These are phyloP conservation scores for Fusarium sp. DNA, from an alignment of 2,329 filamentous ascomycete genomes.

Conservation along the genomic window DNA sequence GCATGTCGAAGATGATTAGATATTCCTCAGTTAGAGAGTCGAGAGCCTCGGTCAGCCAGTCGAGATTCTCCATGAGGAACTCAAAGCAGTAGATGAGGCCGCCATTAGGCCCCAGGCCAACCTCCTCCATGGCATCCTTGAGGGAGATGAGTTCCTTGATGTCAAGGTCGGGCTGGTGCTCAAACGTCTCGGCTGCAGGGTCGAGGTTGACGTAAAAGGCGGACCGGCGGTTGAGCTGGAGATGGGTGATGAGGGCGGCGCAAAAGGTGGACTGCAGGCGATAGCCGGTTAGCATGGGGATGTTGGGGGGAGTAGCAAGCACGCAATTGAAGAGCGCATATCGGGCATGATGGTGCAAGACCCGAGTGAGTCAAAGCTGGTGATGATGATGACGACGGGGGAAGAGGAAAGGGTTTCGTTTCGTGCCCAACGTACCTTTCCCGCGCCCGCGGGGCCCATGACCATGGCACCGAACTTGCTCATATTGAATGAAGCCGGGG, in stretches of 20 bases:
- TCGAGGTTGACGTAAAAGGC: slow-evolving; percentile 99
- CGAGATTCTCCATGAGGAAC: slow-evolving; percentile 92
- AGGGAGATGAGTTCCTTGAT: slow-evolving; percentile 95
- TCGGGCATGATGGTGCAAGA: slow-evolving; percentile 22
- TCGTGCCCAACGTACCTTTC: slow-evolving; percentile 72
- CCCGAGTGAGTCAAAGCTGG: neutral
- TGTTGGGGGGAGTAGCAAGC: slow-evolving; percentile 17
- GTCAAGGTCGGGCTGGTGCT: slow-evolving; percentile 91
- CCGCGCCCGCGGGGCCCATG: slow-evolving; percentile 95
- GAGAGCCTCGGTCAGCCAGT: slow-evolving; percentile 88
- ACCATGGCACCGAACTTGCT: slow-evolving; percentile 95
- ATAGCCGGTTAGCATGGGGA: slow-evolving; percentile 17
- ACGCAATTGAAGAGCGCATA: slow-evolving; percentile 36
- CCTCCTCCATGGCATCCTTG: slow-evolving; percentile 96
- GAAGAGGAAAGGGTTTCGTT: neutral
- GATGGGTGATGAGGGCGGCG: slow-evolving; percentile 90
- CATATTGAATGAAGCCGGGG: slow-evolving; percentile 64
- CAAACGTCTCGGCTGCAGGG: slow-evolving; percentile 92
- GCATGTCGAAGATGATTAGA: slow-evolving; percentile 98
- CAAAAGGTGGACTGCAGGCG: slow-evolving; percentile 85
- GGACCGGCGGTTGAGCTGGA: slow-evolving; percentile 90
- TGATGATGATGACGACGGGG: neutral
- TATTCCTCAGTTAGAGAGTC: slow-evolving; percentile 93
- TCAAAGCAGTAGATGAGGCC: slow-evolving; percentile 97
- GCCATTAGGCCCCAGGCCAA: slow-evolving; percentile 90